These are phyloP conservation scores for Candida tallmaniae DNA, from an alignment of 805 yeast genomes.

Conservation along the genomic window DNA sequence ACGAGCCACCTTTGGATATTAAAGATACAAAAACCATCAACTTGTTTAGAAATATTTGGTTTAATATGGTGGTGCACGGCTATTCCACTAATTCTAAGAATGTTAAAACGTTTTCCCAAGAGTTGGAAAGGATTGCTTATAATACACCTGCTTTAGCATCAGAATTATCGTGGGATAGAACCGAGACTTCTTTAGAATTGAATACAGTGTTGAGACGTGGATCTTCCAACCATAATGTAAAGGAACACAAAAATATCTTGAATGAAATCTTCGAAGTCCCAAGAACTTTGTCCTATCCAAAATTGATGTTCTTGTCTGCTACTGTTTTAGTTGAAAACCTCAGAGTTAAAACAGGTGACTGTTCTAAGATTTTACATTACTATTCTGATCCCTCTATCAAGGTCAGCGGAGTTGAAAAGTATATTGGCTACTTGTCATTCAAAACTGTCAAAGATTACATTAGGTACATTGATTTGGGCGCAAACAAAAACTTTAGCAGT, in stretches of 20 bases:
- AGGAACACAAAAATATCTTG: slow-evolving; percentile 64
- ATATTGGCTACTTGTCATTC: slow-evolving; percentile 61
- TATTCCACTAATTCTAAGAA: slow-evolving; percentile 58
- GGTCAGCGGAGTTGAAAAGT: slow-evolving; percentile 62
- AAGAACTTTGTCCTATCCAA: slow-evolving; percentile 59
- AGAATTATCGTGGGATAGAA: slow-evolving; percentile 71
- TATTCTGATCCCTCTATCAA: slow-evolving; percentile 77
- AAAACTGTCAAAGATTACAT: slow-evolving; percentile 56
- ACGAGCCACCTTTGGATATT: slow-evolving; percentile 39
- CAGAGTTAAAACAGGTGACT: slow-evolving; percentile 75
- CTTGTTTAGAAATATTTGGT: slow-evolving; percentile 87
- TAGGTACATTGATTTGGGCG: slow-evolving; percentile 47
- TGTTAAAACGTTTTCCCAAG: slow-evolving; percentile 41
- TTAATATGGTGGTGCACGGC: slow-evolving; percentile 89
- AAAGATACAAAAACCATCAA: slow-evolving; percentile 48
- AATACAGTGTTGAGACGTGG: slow-evolving; percentile 89
- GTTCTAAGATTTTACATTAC: slow-evolving; percentile 72
- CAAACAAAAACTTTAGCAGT: slow-evolving; percentile 51
- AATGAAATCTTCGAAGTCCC: slow-evolving; percentile 48
- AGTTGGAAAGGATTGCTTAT: slow-evolving; percentile 70
- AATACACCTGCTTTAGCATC: slow-evolving; percentile 86
- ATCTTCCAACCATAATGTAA: slow-evolving; percentile 75
- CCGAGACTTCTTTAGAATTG: slow-evolving; percentile 88
- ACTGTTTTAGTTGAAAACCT: slow-evolving; percentile 73
- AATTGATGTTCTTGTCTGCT: slow-evolving; percentile 83